Evolutionary conservation across 495 filamentous ascomycete genomes (phyloP), one percentile per base, ranked within the genome.

Genomic region (Penicillium manginii): DNA sequence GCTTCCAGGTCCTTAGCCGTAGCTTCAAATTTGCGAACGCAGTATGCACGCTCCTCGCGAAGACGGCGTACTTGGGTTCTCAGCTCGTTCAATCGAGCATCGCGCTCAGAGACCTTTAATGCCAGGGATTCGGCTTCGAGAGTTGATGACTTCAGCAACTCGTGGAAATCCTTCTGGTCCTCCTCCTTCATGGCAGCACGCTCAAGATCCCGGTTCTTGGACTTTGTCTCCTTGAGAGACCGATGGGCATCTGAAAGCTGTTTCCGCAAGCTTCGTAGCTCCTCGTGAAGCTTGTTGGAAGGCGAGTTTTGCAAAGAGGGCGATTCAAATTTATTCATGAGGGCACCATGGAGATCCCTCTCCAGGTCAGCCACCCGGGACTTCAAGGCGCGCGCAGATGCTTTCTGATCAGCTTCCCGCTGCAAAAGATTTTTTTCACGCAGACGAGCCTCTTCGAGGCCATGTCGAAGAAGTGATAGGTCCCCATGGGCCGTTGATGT

Each of bases 101-200:
- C 82, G 32, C 80, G 73, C 15, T 81, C 77, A 0, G 77, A 76
- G 15, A 87, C 71, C 63, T 86, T 81, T n/a, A 84, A 67, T 37
- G 83, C 78, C 14, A 89, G 72, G 14, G 88, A 76, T 64, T 90
- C 87, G 17, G 84, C 83, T 59, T 88, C 84, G 2, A 88, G 74
- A 43, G 86, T 89, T n/a, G 87, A 82, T 18, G 79, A 78, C 64
- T 86, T 88, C 49, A 90, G 80, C 31, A 85, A 72, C 47, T 87
- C 83, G 57, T 88, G 86, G 12, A 90, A 78, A 55, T 89, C 87
- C 52, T 78, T 79, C 35, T 86, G 84, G 60, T 89, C 87, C 59
- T 86, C 82, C 18, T 83, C 79, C 45, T 65, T 65, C 70, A 79
- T 76, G 7, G 69, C 75, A 6, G 72, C 71, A 39, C 76, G 78